Base-by-base conservation (phyloP, 2,329 filamentous ascomycete species). In the Alternaria tenuissima region DNA sequence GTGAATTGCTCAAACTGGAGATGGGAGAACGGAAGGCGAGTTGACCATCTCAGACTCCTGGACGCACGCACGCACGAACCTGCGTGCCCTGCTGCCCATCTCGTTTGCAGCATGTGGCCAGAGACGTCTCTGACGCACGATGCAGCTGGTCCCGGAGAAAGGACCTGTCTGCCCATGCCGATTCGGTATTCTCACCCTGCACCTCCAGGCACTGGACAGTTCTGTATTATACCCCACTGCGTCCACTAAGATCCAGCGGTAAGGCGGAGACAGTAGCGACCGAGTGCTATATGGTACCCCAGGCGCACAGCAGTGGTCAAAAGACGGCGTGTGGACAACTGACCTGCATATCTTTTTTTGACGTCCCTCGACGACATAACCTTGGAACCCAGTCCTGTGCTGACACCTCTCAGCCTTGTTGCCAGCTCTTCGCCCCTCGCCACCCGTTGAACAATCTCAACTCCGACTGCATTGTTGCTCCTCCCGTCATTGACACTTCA, bases 51-150 rank as follows among this genome's bases (percentile, higher is more conserved):
- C 48, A 59, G 66, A 69, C 64, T 66, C 65, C 64, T 62, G 60
- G 63, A 64, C 59, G 67, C 63, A 70, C 66, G 66, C 64, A 64
- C 63, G 59, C 66, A 67, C 62, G 66, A 66, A 68, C 64, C 57
- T 65, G 64, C 62, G 63, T 62, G 63, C 66, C 67, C 68, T 66
- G 65, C 64, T 69, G 62, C 61, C 69, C 71, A 74, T 73, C 70
- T 75, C 74, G 72, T 74, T 74, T 76, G 72, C 70, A 72, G 65
- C 68, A 69, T 72, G 72, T 72, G 71, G 73, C 68, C 70, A 73
- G 68, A 66, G 63, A 62, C 60, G 41, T 69, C 69, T 75, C 71
- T 74, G 71, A 76, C 72, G 70, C 72, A 70, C 69, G 69, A 75
- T 65, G 71, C 67, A 73, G 65, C 74, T 75, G 70, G 69, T 66